Evolutionary conservation across 208 protist species (phyloP), one percentile per base, ranked within the genome.

Genomic region (Crithidia thermophila): DNA sequence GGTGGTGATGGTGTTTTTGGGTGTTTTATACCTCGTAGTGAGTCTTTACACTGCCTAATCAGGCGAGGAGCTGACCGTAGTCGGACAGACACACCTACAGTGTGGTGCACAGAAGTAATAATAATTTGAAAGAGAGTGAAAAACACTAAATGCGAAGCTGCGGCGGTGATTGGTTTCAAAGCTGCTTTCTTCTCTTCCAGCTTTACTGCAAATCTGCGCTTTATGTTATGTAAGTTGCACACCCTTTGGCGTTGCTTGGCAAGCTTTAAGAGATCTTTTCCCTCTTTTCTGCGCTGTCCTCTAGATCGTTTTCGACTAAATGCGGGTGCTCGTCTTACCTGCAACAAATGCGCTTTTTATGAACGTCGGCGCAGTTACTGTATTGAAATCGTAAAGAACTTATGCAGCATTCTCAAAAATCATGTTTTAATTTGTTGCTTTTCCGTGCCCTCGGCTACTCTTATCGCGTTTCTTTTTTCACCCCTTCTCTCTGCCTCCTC

Each of bases 11-110:
- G 30, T 85, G 0, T 3, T 89, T 3, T n/a, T 56, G 5, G 30
- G 63, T 11, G 56, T 88, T 25, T 31, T 49, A 5, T 18, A 75
- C 28, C 28, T 93, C 16, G 21, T 90, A 8, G 9, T 75, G 21
- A 68, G 50, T 10, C 30, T 90, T 14, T 25, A 76, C 13, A 67
- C 23, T 23, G 27, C 45, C 9, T 69, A 37, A 57, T 20, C 10
- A 8, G 55, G 33, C 0, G 13, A 37, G 1, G 3, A 6, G 1
- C 20, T 28, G 1, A 18, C 14, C 7, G 30, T 10, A 25, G n/a
- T n/a, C n/a, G n/a, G n/a, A n/a, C n/a, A n/a, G 31, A 2, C 3
- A 16, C 31, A 7, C 40, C 10, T n/a, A n/a, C n/a, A n/a, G n/a
- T 7, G 16, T 6, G 18, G 5, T 33, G 3, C 6, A 28, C 31